Evolutionary conservation across 129 eudicot species (phyloP).

Genomic region (Pittosporum tobira): DNA sequence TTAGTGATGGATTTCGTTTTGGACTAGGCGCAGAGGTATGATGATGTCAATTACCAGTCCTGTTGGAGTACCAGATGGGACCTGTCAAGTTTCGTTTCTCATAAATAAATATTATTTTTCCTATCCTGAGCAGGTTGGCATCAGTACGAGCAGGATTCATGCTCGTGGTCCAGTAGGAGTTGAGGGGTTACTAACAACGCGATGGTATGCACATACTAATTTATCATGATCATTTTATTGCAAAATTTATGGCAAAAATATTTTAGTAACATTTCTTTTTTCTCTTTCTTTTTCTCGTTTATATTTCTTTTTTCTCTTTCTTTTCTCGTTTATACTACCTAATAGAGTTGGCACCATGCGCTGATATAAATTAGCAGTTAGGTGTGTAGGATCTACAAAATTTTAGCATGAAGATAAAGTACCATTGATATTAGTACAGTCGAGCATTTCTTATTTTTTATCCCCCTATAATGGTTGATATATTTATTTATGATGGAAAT

Average conservation of each 20-base stretch:
- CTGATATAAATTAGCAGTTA: too few species aligned
- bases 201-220: conserved; percentile 50
- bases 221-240: too few species aligned
- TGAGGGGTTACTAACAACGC: conserved; percentile 88
- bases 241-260: neutral
- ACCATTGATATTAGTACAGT: too few species aligned
- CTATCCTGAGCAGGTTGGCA: conserved; percentile 59
- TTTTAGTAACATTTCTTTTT: too few species aligned
- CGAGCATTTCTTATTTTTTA: too few species aligned
- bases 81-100: conserved; percentile 1
- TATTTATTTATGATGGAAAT: neutral
- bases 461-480: neutral
- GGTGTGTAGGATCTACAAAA: too few species aligned
- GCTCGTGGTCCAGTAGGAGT: conserved; percentile 99
- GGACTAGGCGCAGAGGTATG: conserved; percentile 97
- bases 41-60: conserved; percentile 5
- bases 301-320: too few species aligned
- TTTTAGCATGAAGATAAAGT: too few species aligned
- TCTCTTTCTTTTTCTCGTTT: too few species aligned
- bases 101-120: neutral
- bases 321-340: too few species aligned
- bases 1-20: conserved; percentile 92
- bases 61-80: neutral
- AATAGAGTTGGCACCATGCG: too few species aligned
- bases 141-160: conserved; percentile 95